phyloP scores from a whole-genome alignment of 352 stramenopile genomes.

The Elongisporangium anandrum region DNA sequence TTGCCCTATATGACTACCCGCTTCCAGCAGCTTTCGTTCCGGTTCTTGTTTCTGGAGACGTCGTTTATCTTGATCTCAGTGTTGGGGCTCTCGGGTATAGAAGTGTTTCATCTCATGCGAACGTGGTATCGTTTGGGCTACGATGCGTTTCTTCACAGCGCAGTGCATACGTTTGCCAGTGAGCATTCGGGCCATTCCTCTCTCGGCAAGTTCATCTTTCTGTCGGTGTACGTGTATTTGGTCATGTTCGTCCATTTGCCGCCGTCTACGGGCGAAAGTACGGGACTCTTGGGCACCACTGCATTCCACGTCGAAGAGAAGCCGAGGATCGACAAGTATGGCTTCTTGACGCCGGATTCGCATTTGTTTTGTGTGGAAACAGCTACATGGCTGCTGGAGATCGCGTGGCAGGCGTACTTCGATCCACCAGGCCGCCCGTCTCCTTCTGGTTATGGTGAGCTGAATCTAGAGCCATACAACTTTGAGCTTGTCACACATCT shows the following conservation, averaged over 20 bases:
- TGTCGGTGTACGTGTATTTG: constrained; percentile 80
- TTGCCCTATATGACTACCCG: constrained; percentile 84
- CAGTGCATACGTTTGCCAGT: constrained; percentile 66
- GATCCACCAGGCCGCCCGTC: constrained; percentile 72
- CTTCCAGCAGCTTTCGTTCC: constrained; percentile 85
- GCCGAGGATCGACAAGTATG: constrained; percentile 52
- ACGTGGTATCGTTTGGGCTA: constrained; percentile 71
- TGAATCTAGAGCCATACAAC: constrained; percentile 60
- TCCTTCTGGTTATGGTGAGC: constrained; percentile 71
- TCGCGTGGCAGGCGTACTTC: constrained; percentile 87
- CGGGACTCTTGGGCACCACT: constrained; percentile 53
- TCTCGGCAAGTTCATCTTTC: constrained; percentile 68
- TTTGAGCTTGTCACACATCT: constrained; percentile 86
- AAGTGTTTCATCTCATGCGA: constrained; percentile 56
- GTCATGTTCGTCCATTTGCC: constrained; percentile 83
- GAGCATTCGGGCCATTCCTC: constrained; percentile 47
- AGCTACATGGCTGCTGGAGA: constrained; percentile 70
- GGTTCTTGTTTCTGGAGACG: constrained; percentile 76
- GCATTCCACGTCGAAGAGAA: constrained; percentile 70
- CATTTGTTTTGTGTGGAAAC: constrained; percentile 88
- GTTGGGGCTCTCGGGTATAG: constrained; percentile 53
- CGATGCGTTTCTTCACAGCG: constrained; percentile 58
- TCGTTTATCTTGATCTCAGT: constrained; percentile 75
- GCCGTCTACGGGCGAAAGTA: constrained; percentile 39
- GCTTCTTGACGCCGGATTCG: constrained; percentile 59